Percentiles rank a stretch among this genome's conserved stretches.
These are phyloP conservation scores for Gracilaria domingensis DNA, from an alignment of 23 red algal genomes.

Conservation along the genomic window DNA sequence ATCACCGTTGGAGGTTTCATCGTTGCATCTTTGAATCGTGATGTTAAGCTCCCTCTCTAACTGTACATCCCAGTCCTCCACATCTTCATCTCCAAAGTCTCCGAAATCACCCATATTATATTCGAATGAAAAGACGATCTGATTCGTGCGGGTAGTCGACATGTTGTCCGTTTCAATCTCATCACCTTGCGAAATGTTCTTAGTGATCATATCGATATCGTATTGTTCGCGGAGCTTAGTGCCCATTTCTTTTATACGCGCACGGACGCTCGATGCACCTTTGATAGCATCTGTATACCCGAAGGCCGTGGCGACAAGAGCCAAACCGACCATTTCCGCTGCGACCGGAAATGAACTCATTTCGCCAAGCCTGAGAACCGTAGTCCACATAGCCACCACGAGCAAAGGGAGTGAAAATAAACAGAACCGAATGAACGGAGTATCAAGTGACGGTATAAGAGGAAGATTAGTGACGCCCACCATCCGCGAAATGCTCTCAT, in stretches of 20 bases:
- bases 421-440: conserved; percentile 64
- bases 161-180: conserved; percentile 44
- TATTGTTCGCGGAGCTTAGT: conserved; percentile 50
- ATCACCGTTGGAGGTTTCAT: conserved; percentile 20
- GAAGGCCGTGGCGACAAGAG: conserved; percentile 60
- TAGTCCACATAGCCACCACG: conserved; percentile 73
- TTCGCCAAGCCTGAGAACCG: conserved; percentile 56
- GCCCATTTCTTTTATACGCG: conserved; percentile 54
- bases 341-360: conserved; percentile 42
- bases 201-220: conserved; percentile 59
- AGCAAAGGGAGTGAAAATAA: conserved; percentile 64
- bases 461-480: conserved; percentile 38
- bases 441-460: conserved; percentile 11
- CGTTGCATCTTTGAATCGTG: conserved; percentile 67
- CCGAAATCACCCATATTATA: conserved; percentile 58
- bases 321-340: conserved; percentile 52
- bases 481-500: conserved; percentile 57
- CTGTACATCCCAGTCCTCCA: conserved; percentile 77
- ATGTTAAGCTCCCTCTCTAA: conserved; percentile 70
- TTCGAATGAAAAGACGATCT: conserved; percentile 54
- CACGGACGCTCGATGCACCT: conserved; percentile 42
- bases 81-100: conserved; percentile 68
- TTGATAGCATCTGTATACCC: conserved; percentile 57
- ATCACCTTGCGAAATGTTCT: conserved; percentile 52
- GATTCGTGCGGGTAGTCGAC: not conserved